Evolutionary conservation across 768 basidiomycete genomes (phyloP), one percentile per base, ranked within the genome.

Genomic region (Tubosaeta sp.): DNA sequence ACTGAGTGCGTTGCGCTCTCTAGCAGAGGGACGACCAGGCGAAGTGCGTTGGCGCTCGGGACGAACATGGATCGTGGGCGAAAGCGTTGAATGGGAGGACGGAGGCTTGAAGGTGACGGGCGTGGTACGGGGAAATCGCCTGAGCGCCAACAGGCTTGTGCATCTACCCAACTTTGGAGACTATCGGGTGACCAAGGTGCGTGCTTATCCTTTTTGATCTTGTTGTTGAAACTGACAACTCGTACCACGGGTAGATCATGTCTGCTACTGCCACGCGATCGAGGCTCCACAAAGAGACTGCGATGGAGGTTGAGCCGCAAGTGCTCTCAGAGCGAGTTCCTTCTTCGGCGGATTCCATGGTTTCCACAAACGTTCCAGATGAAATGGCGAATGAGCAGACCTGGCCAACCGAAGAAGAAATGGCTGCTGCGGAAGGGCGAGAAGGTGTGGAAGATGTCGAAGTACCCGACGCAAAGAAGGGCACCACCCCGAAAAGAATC

Each of bases 331-430:
- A 86, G 60, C 84, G 86, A 0, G 73, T 80, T 46, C 62, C 75
- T 1, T 76, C 81, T 0, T 75, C 82, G 1, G 89, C 87, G 1
- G 95, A 97, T 67, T 93, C 93, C 6, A 72, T 97, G 45, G 80
- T 90, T 12, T 93, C 92, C 1, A 85, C 80, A 46, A 94, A 95
- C 66, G 84, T 89, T 22, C 90, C 88, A 5, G 94, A 97, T 61
- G 85, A 91, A 51, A 78, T 97, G 70, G 83, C 79, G 33, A 97
- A 95, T 65, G 95, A 99, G 62, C 95, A 99, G 68, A 99, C 95
- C 0, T 97, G 95, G 95, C 95, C 95, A 1, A 95, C 93, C 0
- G 93, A 97, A 66, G 95, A 97, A 63, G 95, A 97, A 67, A 91
- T 97, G 85, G 74, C 73, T 19, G 78, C 70, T 6, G 71, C 62